Evolutionary conservation across 805 yeast genomes (phyloP), one percentile per base, ranked within the genome.

Genomic region (Candida germanica): DNA sequence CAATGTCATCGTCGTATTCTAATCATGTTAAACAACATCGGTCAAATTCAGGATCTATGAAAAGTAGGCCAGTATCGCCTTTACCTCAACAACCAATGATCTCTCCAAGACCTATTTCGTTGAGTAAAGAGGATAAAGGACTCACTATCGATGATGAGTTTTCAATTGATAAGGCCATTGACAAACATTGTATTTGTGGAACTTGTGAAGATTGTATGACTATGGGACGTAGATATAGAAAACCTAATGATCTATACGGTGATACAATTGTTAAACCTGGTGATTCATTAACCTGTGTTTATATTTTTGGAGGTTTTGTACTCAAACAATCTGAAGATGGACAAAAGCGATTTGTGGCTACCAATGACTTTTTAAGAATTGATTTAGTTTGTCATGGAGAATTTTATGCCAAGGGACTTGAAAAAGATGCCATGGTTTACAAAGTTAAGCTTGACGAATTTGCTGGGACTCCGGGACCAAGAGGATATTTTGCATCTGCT

Each of bases 271-370:
- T 39, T 27, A 35, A 51, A 29, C 37, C 53, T 1, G 52, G 50
- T 3, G 43, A 51, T 4, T 32, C 45, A 8, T 46, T 56, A 3
- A 48, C 62, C 1, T 45, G 59, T 11, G 53, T 67, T 0, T 65
- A 57, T 42, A 46, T 62, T 10, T 66, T 65, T 49, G 73, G 72
- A 3, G 73, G 73, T 3, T 67, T 66, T 37, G 39, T 40, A 6
- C 36, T 25, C 11, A 14, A 26, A 3, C 22, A 27, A 12, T 26
- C 18, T 9, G 16, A 26, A 3, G 26, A 21, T 9, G 27, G 21
- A 2, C 44, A 39, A 11, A 43, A 46, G 18, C 27, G 15, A 5
- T 65, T 66, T 33, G 42, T 36, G 9, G 66, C 72, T 0, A 42
- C 61, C 2, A 51, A 57, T 36, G 69, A 61, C 19, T 50, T 67